phyloP scores from a whole-genome alignment of 2,329 filamentous ascomycete species.

The Elsinoe batatas region DNA sequence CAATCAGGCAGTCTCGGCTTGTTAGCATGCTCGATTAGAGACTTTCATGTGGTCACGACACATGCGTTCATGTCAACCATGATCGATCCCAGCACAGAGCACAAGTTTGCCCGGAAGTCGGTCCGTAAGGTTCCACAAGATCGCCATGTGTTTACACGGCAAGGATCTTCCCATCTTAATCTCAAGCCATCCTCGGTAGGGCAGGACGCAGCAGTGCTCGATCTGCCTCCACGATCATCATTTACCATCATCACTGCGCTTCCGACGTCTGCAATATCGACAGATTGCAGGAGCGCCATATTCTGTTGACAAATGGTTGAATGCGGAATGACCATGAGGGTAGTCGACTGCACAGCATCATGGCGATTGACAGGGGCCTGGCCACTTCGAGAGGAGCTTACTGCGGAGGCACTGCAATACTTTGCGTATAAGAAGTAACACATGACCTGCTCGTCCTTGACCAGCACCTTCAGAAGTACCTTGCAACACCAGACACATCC shows the following conservation, averaged over 20 bases:
- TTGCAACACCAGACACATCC: not conserved
- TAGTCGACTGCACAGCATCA: not conserved
- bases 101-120: not conserved
- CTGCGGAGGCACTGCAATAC: not conserved
- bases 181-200: not conserved
- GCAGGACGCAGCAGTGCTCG: not conserved
- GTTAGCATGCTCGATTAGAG: not conserved
- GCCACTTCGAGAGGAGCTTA: not conserved
- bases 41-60: not conserved
- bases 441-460: not conserved
- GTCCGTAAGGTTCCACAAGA: not conserved
- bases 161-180: constrained; percentile 1
- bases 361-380: not conserved
- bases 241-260: constrained; percentile 1
- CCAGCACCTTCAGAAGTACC: not conserved
- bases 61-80: not conserved
- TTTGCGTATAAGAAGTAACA: not conserved
- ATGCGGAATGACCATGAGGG: constrained; percentile 4
- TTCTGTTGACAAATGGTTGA: not conserved
- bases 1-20: not conserved
- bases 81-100: not conserved
- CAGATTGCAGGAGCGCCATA: constrained; percentile 10
- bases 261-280: constrained; percentile 1
- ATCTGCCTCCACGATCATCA: constrained; percentile 8
- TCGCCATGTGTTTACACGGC: not conserved